phyloP scores from a whole-genome alignment of 2,329 filamentous ascomycete species.

The Phyllosticta citribraziliensis region DNA sequence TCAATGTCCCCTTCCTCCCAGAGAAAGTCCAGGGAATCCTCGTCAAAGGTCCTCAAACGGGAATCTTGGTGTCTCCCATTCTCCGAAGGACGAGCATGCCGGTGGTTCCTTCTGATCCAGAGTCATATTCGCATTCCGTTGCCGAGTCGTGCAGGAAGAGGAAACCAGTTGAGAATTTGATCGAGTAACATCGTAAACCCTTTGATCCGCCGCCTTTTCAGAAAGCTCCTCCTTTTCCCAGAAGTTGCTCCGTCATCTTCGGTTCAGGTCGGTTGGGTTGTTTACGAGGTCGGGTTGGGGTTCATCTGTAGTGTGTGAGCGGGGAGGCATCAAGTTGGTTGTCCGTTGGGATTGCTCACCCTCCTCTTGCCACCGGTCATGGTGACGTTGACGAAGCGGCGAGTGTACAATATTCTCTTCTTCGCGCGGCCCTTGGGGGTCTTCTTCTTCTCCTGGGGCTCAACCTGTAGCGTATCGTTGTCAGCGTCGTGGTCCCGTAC shows the following conservation, averaged over 20 bases:
- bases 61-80: slow-evolving; percentile 18
- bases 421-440: slow-evolving; percentile 91
- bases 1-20: slow-evolving; percentile 31
- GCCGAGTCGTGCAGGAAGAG: slow-evolving; percentile 19
- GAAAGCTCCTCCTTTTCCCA: slow-evolving; percentile 10
- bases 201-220: not conserved
- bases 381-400: slow-evolving; percentile 97
- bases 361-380: slow-evolving; percentile 98
- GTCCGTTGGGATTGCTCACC: slow-evolving; percentile 45
- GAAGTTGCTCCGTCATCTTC: slow-evolving; percentile 6
- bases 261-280: slow-evolving; percentile 7
- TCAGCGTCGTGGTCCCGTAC: slow-evolving; percentile 15
- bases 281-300: slow-evolving; percentile 68
- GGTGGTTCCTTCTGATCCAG: slow-evolving; percentile 27
- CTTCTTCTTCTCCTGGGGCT: slow-evolving; percentile 93
- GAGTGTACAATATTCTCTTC: slow-evolving; percentile 94
- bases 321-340: slow-evolving; percentile 5
- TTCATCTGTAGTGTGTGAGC: slow-evolving; percentile 54
- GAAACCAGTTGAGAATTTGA: slow-evolving; percentile 24
- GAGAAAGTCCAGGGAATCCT: slow-evolving; percentile 20
- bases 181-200: slow-evolving; percentile 15
- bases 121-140: slow-evolving; percentile 21
- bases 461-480: slow-evolving; percentile 49
- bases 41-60: slow-evolving; percentile 14
- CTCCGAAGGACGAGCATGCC: slow-evolving; percentile 19